Conservation (phyloP, 2,329 filamentous ascomycete genomes). For the Cercospora sesami region DNA sequence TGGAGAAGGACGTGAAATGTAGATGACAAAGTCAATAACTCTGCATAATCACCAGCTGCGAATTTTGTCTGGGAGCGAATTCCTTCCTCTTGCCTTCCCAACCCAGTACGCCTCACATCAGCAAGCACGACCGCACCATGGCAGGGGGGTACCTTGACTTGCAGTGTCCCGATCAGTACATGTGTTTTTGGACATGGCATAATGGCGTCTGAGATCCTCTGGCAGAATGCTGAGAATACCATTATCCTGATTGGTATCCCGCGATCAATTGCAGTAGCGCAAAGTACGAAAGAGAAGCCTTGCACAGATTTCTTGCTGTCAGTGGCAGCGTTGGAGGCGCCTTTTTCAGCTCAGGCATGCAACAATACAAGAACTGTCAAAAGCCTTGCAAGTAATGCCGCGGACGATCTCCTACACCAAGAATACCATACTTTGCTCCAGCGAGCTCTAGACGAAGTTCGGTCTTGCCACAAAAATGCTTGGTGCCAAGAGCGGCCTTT, state of each 20-base stretch:
- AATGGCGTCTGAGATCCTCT: conserved; percentile 46
- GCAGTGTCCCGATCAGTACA: no score
- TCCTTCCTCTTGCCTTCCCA: background rate
- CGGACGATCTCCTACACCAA: conserved; percentile 39
- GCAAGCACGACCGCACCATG: background rate
- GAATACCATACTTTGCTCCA: conserved; percentile 35
- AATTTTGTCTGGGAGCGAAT: background rate
- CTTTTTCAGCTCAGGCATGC: conserved; percentile 47
- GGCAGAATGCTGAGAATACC: conserved; percentile 52
- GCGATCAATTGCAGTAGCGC: conserved; percentile 66
- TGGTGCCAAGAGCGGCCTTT: background rate
- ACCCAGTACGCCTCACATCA: background rate
- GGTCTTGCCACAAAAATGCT: background rate
- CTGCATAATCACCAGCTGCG: background rate
- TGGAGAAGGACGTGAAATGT: background rate
- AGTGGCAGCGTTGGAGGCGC: conserved; percentile 45
- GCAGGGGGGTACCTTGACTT: background rate
- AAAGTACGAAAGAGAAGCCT: conserved; percentile 50
- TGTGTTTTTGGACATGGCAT: no score
- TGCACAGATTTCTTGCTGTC: conserved; percentile 50
- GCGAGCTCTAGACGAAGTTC: background rate
- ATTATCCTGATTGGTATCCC: conserved; percentile 69
- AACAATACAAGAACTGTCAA: conserved; percentile 58
- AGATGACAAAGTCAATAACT: background rate
- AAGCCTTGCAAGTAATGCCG: conserved; percentile 40